These are phyloP conservation scores for Cyclospora cayetanensis DNA, from an alignment of 169 alveolate genomes.

Conservation along the genomic window DNA sequence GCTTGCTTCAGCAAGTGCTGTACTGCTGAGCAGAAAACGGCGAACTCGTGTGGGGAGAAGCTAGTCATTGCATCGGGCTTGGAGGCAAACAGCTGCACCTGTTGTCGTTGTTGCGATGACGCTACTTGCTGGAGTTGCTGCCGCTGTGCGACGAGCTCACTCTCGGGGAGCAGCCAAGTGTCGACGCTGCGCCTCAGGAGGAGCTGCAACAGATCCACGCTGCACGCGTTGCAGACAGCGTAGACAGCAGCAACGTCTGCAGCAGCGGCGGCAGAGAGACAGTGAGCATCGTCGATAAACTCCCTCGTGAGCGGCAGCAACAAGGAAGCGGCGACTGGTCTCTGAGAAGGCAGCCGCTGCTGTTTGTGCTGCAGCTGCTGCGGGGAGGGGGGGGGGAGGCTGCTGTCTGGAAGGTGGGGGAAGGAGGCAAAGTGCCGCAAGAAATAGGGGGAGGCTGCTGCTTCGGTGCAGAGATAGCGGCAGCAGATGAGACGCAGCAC, in stretches of 20 bases:
- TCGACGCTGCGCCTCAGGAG: slow-evolving; percentile 46
- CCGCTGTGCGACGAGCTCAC: neutral
- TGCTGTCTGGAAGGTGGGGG: neutral
- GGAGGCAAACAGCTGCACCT: slow-evolving; percentile 27
- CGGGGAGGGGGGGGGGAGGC: neutral
- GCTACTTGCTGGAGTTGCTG: neutral
- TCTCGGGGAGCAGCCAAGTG: slow-evolving; percentile 23
- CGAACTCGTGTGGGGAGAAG: slow-evolving; percentile 6
- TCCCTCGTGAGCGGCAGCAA: slow-evolving; percentile 30
- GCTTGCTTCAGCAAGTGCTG: slow-evolving; percentile 41
- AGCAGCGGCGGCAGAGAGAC: slow-evolving; percentile 44
- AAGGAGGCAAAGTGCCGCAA: slow-evolving; percentile 18
- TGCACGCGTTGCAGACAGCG: slow-evolving; percentile 32
- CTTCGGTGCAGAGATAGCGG: neutral
- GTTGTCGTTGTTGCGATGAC: slow-evolving; percentile 51
- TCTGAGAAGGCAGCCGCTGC: slow-evolving; percentile 47
- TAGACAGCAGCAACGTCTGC: slow-evolving; percentile 12
- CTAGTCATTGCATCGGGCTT: slow-evolving; percentile 19
- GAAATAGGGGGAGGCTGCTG: slow-evolving; percentile 40
- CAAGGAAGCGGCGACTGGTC: slow-evolving; percentile 22
- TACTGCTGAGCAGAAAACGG: slow-evolving; percentile 28
- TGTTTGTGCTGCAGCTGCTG: slow-evolving; percentile 15
- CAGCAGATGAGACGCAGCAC: slow-evolving; percentile 52
- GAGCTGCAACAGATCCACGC: slow-evolving; percentile 57
- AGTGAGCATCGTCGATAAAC: slow-evolving; percentile 19